These are phyloP conservation scores for Primulina tabacum DNA, from an alignment of 257 asterid species.

Conservation along the genomic window DNA sequence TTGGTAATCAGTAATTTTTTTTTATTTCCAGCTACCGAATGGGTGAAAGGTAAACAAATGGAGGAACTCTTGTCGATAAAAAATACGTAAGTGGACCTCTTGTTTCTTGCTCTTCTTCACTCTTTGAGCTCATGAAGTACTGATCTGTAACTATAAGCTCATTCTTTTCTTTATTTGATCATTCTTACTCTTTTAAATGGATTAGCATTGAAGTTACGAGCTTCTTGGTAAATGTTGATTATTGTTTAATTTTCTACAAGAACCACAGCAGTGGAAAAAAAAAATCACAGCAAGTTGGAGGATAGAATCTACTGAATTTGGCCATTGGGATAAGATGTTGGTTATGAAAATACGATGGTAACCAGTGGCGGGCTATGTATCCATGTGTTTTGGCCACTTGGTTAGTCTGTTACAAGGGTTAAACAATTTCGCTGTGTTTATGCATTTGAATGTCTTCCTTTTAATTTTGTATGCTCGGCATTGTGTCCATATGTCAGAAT, in stretches of 20 bases:
- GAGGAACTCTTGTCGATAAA: constrained; percentile 76
- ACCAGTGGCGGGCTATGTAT: background rate
- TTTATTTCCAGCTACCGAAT: constrained; percentile 68
- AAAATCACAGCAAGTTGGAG: background rate
- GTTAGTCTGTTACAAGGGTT: background rate
- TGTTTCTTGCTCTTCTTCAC: background rate
- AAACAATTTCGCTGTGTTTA: too few relatives aligned
- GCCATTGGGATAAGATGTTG: background rate
- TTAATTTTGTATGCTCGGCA: background rate
- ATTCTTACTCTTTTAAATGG: background rate
- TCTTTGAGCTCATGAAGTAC: background rate
- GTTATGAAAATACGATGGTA: background rate
- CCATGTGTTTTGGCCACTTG: background rate
- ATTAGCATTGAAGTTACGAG: background rate
- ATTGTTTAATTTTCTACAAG: background rate
- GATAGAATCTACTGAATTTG: background rate
- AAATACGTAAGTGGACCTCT: constrained; percentile 64
- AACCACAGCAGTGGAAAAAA: background rate
- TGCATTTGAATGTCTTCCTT: background rate
- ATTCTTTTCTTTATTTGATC: background rate
- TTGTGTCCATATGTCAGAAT: background rate
- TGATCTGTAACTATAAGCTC: background rate
- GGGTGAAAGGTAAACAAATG: constrained; percentile 87
- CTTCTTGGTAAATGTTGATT: background rate
- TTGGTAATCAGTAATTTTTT: background rate